Evolutionary conservation across 345 rosid genomes (phyloP).

Genomic region (Excoecaria agallocha): DNA sequence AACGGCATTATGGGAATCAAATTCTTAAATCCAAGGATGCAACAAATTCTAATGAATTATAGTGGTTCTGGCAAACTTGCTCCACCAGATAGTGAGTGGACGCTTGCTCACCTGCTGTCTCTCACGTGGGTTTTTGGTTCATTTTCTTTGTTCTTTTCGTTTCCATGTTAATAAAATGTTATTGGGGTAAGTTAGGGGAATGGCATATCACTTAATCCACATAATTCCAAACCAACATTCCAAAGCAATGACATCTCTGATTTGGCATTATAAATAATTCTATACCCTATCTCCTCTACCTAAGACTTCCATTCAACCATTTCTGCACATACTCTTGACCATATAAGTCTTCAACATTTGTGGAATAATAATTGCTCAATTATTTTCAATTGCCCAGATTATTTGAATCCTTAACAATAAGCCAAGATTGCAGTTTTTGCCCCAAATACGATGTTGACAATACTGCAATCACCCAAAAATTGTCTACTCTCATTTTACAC

Average conservation of each 20-base stretch:
- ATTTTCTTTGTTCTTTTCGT: conserved; percentile 13
- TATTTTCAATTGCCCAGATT: too few species aligned
- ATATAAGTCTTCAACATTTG: too few species aligned
- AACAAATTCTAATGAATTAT: conserved; percentile 5
- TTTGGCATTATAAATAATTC: conserved; percentile 18
- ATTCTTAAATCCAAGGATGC: neutral
- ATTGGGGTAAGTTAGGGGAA: conserved; percentile 11
- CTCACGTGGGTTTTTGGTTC: conserved; percentile 20
- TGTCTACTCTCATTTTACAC: too few species aligned
- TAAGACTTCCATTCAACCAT: conserved; percentile 20
- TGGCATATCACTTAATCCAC: conserved; percentile 44
- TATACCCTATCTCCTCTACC: conserved; percentile 34
- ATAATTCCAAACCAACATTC: too few species aligned
- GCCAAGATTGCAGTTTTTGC: too few species aligned
- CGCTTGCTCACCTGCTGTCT: conserved; percentile 23
- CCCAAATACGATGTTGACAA: too few species aligned
- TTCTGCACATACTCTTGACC: too few species aligned
- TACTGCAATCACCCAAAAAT: too few species aligned
- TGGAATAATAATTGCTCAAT: too few species aligned
- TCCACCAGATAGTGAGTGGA: neutral
- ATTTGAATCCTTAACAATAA: too few species aligned
- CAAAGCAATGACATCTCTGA: conserved; percentile 55
- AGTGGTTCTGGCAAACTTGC: conserved; percentile 6
- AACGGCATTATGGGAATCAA: neutral
- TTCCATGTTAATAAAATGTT: neutral